phyloP scores from a whole-genome alignment of 306 rosid genomes.

The Vigna radiata region DNA sequence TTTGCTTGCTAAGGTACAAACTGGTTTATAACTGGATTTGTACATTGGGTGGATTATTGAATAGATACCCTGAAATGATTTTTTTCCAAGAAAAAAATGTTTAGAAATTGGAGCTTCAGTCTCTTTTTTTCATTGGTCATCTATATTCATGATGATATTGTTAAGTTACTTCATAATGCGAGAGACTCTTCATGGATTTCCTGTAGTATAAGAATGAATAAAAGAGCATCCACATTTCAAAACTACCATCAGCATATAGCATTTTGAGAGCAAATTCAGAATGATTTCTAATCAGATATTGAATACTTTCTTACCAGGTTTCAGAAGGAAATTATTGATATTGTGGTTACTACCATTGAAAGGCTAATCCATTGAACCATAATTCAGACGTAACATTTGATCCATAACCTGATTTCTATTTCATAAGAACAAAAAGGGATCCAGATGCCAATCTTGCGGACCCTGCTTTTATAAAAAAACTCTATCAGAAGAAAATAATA shows the following conservation, averaged over 20 bases:
- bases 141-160: not conserved
- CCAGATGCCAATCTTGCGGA: not conserved
- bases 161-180: too few species aligned
- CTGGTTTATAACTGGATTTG: constrained; percentile 10
- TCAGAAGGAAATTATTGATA: not conserved
- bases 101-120: not conserved
- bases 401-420: constrained; percentile 3
- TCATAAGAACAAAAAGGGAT: not conserved
- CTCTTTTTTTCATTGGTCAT: not conserved
- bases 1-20: constrained; percentile 10
- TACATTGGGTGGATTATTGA: not conserved
- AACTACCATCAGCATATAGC: not conserved
- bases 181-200: not conserved
- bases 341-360: not conserved
- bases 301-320: not conserved
- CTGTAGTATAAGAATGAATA: not conserved
- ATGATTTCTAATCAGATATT: constrained; percentile 14
- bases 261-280: constrained; percentile 1
- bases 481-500: not conserved
- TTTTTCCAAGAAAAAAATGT: not conserved
- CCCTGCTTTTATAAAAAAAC: not conserved
- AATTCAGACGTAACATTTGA: not conserved
- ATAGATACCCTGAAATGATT: not conserved
- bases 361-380: not conserved
- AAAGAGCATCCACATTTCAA: not conserved